These are phyloP conservation scores for Fragaria iinumae DNA, from an alignment of 306 rosid species.

Conservation along the genomic window DNA sequence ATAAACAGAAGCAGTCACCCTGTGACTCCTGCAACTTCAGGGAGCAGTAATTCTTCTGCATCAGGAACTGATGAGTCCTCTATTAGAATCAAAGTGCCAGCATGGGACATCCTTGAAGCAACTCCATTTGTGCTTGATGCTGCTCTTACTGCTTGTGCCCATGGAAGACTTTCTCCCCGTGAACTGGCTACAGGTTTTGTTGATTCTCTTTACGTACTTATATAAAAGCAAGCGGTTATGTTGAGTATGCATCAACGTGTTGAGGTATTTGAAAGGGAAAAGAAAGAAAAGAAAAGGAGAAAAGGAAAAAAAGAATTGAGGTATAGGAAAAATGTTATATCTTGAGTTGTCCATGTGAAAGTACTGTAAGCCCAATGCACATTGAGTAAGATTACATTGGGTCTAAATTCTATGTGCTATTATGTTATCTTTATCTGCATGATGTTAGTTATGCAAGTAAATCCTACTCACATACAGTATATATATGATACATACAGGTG, in stretches of 20 bases:
- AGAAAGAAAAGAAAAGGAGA: neutral
- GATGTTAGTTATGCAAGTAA: conserved; percentile 1
- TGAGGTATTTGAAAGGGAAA: neutral
- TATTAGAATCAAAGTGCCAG: conserved; percentile 76
- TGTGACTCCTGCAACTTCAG: conserved; percentile 56
- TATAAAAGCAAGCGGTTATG: neutral
- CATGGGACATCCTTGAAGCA: conserved; percentile 94
- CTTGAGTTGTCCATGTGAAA: neutral
- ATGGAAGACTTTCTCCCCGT: conserved; percentile 81
- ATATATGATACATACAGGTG: too few relatives aligned
- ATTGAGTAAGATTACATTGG: neutral
- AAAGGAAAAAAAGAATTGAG: neutral
- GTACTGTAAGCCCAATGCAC: neutral
- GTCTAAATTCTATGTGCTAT: neutral
- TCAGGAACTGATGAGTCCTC: conserved; percentile 59
- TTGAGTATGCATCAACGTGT: neutral
- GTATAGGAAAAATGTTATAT: neutral
- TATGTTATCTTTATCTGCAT: neutral
- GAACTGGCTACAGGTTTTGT: conserved; percentile 80
- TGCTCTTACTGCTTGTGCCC: conserved; percentile 85
- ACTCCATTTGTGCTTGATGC: conserved; percentile 94
- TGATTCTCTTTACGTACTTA: conserved; percentile 1
- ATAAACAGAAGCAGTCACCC: conserved; percentile 54
- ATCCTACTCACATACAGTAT: neutral
- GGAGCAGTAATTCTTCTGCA: conserved; percentile 57